A percentile compares a stretch with the other conserved stretches of the same genome.
Evolutionary conservation across 495 filamentous ascomycete species (phyloP).

Genomic region (Delitschia confertaspora): DNA sequence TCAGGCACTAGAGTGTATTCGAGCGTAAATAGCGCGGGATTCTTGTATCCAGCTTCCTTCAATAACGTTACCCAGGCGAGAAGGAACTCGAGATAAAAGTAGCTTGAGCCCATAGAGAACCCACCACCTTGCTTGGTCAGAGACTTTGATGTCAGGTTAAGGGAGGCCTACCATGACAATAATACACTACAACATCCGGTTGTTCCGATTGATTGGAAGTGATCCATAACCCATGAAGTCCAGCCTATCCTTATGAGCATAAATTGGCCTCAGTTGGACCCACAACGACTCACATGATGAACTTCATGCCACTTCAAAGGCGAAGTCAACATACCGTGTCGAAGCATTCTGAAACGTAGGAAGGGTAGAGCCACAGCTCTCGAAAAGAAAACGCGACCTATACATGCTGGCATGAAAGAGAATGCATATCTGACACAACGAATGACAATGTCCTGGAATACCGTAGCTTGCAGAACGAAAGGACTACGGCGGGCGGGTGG

Average conservation of each 20-base stretch:
- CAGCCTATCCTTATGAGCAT: conserved; percentile 23
- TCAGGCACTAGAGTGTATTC: conserved; percentile 77
- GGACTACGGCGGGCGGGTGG: conserved; percentile 39
- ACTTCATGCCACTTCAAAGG: conserved; percentile 56
- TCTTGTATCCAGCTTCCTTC: conserved; percentile 49
- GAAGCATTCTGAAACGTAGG: conserved; percentile 59
- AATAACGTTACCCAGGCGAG: conserved; percentile 54
- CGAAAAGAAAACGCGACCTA: conserved; percentile 69
- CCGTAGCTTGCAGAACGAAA: conserved; percentile 55
- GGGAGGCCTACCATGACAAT: conserved; percentile 53
- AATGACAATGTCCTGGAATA: conserved; percentile 66
- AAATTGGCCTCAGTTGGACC: not conserved
- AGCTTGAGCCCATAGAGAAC: conserved; percentile 65
- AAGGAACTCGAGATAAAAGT: conserved; percentile 77
- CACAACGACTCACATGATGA: conserved; percentile 35
- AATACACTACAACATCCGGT: conserved; percentile 64
- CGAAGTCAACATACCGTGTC: conserved; percentile 54
- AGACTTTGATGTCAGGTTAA: not conserved
- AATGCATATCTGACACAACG: conserved; percentile 70
- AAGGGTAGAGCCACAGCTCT: conserved; percentile 63
- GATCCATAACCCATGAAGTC: conserved; percentile 55
- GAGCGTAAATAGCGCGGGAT: conserved; percentile 68
- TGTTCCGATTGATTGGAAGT: conserved; percentile 41
- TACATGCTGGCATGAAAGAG: conserved; percentile 52
- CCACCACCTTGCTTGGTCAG: conserved; percentile 48